Percentiles rank a stretch among this genome's conserved stretches.
Evolutionary conservation across 169 alveolate genomes (phyloP).

Genomic region (Sarcocystis neurona): DNA sequence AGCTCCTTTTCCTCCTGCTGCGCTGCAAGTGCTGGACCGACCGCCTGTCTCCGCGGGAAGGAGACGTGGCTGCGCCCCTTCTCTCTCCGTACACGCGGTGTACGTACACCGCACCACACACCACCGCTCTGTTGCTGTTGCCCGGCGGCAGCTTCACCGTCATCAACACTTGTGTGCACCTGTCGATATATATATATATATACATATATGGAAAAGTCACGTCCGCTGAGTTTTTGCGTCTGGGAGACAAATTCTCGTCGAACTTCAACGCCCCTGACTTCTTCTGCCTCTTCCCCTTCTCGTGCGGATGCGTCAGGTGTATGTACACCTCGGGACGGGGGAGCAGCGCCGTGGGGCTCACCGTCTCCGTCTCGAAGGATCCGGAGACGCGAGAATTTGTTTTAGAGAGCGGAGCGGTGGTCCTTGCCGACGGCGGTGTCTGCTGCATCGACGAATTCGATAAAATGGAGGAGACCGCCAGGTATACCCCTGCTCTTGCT

Average conservation of each 20-base stretch:
- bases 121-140: too few relatives aligned
- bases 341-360: constrained; percentile 96
- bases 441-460: constrained; percentile 99
- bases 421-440: constrained; percentile 93
- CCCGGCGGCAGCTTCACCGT: too few relatives aligned
- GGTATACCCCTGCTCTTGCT: constrained; percentile 70
- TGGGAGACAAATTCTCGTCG: background rate
- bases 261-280: too few relatives aligned
- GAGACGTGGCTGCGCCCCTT: too few relatives aligned
- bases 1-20: too few relatives aligned
- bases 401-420: constrained; percentile 99
- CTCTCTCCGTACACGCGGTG: too few relatives aligned
- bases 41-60: too few relatives aligned
- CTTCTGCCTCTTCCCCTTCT: background rate
- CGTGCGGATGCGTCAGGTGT: constrained; percentile 10
- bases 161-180: too few relatives aligned
- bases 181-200: too few relatives aligned
- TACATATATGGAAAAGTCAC: too few relatives aligned
- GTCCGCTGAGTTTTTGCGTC: background rate
- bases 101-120: too few relatives aligned
- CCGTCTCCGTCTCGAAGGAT: constrained; percentile 97
- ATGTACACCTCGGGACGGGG: constrained; percentile 98
- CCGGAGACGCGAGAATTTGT: constrained; percentile 94
- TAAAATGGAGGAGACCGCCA: constrained; percentile 98
- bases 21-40: too few relatives aligned